Evolutionary conservation across 805 yeast genomes (phyloP).

Genomic region (Saccharomycopsis schoenii): DNA sequence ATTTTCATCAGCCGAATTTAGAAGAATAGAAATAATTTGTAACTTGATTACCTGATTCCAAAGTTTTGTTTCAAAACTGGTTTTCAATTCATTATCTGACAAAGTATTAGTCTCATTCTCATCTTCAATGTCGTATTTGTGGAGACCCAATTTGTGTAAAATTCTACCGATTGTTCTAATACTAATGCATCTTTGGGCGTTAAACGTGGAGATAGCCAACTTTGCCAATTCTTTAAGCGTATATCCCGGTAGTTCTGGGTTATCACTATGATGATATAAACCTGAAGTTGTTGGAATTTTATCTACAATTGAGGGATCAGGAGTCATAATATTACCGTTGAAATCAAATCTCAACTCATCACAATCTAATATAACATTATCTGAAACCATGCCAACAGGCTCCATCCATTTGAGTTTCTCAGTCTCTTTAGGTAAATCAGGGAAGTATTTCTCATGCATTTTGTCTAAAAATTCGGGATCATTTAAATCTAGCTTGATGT

Average conservation of each 20-base stretch:
- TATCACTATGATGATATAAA: constrained; percentile 83
- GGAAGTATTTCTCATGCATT: constrained; percentile 76
- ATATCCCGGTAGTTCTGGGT: constrained; percentile 88
- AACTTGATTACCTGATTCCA: constrained; percentile 65
- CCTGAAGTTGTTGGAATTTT: constrained; percentile 51
- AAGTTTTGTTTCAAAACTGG: constrained; percentile 41
- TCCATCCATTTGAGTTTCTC: constrained; percentile 89
- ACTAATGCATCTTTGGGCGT: constrained; percentile 82
- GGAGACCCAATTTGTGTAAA: constrained; percentile 64
- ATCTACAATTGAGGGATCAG: constrained; percentile 33
- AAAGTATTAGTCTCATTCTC: constrained; percentile 27
- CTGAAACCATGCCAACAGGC: constrained; percentile 38
- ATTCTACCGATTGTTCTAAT: constrained; percentile 83
- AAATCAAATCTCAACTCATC: constrained; percentile 82
- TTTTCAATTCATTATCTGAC: constrained; percentile 28
- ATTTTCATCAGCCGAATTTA: constrained; percentile 58
- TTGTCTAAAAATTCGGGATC: constrained; percentile 75
- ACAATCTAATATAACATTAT: constrained; percentile 30
- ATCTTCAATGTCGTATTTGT: constrained; percentile 39
- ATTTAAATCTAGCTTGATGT: constrained; percentile 43
- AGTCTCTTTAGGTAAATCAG: constrained; percentile 78
- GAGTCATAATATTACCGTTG: constrained; percentile 64
- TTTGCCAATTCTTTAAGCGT: constrained; percentile 77
- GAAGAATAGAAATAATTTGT: constrained; percentile 53
- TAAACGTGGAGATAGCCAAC: constrained; percentile 63